Percentiles rank a stretch among this genome's conserved stretches.
Evolutionary conservation across 2,329 filamentous ascomycete genomes (phyloP).

Genomic region (Cladophialophora immunda): DNA sequence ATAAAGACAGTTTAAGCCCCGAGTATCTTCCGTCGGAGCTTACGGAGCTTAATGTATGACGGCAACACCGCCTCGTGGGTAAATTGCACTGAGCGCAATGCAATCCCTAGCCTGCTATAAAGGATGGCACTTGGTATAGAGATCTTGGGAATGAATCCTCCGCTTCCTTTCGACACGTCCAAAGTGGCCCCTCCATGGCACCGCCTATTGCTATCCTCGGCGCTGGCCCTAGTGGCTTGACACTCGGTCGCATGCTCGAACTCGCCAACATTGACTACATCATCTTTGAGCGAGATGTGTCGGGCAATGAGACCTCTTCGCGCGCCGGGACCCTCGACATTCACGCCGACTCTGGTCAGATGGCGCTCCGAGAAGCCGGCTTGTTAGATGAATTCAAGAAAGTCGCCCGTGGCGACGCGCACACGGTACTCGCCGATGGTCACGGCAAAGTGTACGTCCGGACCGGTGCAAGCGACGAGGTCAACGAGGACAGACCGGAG

Average conservation of each 20-base stretch:
- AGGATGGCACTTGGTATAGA: background rate
- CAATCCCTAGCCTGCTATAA: slow-evolving; percentile 1
- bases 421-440: slow-evolving; percentile 24
- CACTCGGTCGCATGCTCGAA: slow-evolving; percentile 47
- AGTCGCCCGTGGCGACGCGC: slow-evolving; percentile 38
- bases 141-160: background rate
- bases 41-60: slow-evolving; percentile 6
- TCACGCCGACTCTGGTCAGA: slow-evolving; percentile 38
- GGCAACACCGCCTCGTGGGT: background rate
- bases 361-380: slow-evolving; percentile 40
- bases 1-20: background rate
- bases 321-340: slow-evolving; percentile 42
- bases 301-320: slow-evolving; percentile 33
- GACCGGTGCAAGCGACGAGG: slow-evolving; percentile 38
- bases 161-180: background rate
- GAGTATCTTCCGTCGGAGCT: slow-evolving; percentile 14
- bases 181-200: slow-evolving; percentile 9
- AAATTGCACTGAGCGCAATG: background rate
- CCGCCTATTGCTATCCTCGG: slow-evolving; percentile 46
- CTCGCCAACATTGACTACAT: slow-evolving; percentile 37
- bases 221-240: slow-evolving; percentile 46
- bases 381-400: slow-evolving; percentile 39
- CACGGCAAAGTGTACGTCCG: slow-evolving; percentile 14
- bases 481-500: slow-evolving; percentile 45
- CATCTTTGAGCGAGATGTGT: slow-evolving; percentile 44